Evolutionary conservation across 73 alveolate species (phyloP), one percentile per base, ranked within the genome.

Genomic region (Tetrahymena elliotti): DNA sequence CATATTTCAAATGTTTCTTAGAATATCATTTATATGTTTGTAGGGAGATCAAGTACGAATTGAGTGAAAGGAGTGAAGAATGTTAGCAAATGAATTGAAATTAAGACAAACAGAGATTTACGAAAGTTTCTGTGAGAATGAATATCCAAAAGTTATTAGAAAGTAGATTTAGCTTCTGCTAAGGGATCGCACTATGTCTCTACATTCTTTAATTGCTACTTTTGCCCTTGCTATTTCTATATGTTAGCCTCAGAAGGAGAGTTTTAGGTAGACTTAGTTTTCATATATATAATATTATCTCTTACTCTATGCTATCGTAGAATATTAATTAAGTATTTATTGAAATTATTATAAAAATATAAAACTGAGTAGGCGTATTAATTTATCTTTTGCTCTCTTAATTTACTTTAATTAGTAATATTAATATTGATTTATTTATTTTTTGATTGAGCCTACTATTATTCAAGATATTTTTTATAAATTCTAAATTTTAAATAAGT

Each of bases 11-110:
- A 52, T 5, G 93, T 94, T 88, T 84, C 84, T 88, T 47, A 35
- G 54, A 94, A 94, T 47, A 94, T 94, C 35, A 35, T 88, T 53
- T 88, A 84, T 94, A 94, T 83, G 27, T 52, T 47, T 33, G 95
- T n/a, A 36, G 93, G 27, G 22, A 40, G 41, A 84, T 84, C 22
- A n/a, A 94, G 84, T 52, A 92, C 33, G 83, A 94, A 40, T 54
- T 88, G 13, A 40, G 93, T 38, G 39, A 94, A 88, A 52, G 93
- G 52, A 38, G 93, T 37, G 95, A 94, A 33, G 39, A 94, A 38
- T 22, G 88, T 68, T 36, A 68, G 20, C 36, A 68, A 68, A 31
- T 68, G 88, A 36, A 68, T 68, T n/a, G 88, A 68, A 31, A 68
- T 68, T 27, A 68, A 36, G 11, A 68, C 88, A 11, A 68, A 68